Evolutionary conservation across 208 protist species (phyloP).

Genomic region (Tritrichomonas musculus): DNA sequence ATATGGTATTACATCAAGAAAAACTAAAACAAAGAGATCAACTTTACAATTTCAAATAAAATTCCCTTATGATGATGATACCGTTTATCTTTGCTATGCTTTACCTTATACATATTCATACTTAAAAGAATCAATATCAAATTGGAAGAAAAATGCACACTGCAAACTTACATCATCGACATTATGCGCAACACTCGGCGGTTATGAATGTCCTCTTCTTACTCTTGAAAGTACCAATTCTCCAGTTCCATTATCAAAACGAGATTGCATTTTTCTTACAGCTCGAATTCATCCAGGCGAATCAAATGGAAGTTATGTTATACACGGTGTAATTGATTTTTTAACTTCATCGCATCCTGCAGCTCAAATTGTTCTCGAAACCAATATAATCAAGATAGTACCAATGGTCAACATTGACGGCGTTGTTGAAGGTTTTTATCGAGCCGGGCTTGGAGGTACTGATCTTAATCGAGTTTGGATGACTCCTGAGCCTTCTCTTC

Average conservation of each 20-base stretch:
- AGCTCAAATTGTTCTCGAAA: neutral
- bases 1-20: neutral
- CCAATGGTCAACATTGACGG: conserved; percentile 31
- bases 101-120: neutral
- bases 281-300: conserved; percentile 92
- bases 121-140: neutral
- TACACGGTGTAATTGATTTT: conserved; percentile 63
- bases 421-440: neutral
- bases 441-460: neutral
- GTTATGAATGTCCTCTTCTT: neutral
- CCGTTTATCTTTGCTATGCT: neutral
- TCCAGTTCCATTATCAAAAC: conserved; percentile 5
- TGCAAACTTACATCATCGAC: neutral
- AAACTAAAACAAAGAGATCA: neutral
- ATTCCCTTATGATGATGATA: conserved; percentile 56
- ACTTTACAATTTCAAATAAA: conserved; percentile 74
- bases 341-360: neutral
- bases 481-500: conserved; percentile 33
- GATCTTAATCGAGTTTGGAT: neutral
- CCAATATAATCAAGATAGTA: neutral
- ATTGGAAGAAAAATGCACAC: neutral
- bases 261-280: conserved; percentile 65
- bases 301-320: conserved; percentile 81
- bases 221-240: conserved; percentile 29
- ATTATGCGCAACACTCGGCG: neutral